Conservation (phyloP, 2,329 filamentous ascomycete genomes). For the Fusarium globosum region DNA sequence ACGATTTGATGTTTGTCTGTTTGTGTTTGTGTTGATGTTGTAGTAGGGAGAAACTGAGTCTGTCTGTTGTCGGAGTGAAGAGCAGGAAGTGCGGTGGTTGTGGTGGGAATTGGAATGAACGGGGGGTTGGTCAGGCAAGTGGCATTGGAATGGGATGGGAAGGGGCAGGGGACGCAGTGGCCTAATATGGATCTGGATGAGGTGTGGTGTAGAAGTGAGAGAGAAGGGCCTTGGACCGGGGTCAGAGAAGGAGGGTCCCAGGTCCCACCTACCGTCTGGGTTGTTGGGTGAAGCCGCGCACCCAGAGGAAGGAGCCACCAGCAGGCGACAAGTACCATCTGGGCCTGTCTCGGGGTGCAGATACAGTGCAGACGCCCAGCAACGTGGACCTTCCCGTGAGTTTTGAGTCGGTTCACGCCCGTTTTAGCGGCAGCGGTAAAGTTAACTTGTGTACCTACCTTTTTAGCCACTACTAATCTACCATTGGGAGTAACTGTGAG, state of each 20-base stretch:
- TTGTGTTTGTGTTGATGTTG: slow-evolving; percentile 39
- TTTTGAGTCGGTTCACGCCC: slow-evolving; percentile 7
- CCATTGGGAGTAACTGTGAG: not conserved
- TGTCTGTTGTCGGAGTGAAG: slow-evolving; percentile 42
- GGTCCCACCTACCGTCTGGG: not conserved
- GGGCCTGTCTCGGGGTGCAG: slow-evolving; percentile 10
- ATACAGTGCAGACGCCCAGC: slow-evolving; percentile 25
- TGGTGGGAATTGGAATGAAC: slow-evolving; percentile 42
- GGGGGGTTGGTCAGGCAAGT: slow-evolving; percentile 42
- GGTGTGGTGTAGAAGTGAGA: slow-evolving; percentile 14
- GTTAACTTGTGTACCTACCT: not conserved
- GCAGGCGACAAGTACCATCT: slow-evolving; percentile 13
- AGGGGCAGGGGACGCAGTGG: slow-evolving; percentile 41
- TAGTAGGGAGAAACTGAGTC: slow-evolving; percentile 32
- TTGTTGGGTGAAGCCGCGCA: slow-evolving; percentile 4
- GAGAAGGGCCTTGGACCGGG: slow-evolving; percentile 28
- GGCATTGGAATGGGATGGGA: slow-evolving; percentile 37
- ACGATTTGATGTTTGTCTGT: slow-evolving; percentile 12
- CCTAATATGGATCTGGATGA: slow-evolving; percentile 40
- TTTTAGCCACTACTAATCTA: not conserved
- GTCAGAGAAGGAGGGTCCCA: slow-evolving; percentile 22
- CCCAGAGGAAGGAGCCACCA: slow-evolving; percentile 6
- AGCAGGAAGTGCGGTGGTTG: slow-evolving; percentile 39
- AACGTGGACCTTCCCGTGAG: slow-evolving; percentile 30
- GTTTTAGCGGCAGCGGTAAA: slow-evolving; percentile 31